These are phyloP conservation scores for Clitoria ternatea DNA, from an alignment of 306 rosid genomes.

Conservation along the genomic window DNA sequence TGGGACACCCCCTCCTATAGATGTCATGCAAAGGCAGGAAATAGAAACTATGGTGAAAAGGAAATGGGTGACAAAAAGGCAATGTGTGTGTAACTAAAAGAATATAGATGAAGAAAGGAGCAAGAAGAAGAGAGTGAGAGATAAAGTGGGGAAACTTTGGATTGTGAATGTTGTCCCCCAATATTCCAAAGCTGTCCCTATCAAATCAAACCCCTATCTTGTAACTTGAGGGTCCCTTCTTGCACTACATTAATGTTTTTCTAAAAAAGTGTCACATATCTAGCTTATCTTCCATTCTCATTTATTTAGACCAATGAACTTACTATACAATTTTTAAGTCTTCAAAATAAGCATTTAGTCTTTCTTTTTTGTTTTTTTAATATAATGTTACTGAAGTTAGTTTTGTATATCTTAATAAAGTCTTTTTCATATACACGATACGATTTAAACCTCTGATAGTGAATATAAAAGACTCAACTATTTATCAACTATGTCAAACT, in stretches of 20 bases:
- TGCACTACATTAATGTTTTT: background rate
- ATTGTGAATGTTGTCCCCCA: slow-evolving; percentile 65
- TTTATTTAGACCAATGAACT: background rate
- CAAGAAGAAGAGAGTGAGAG: slow-evolving; percentile 20
- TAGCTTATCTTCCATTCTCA: slow-evolving; percentile 1
- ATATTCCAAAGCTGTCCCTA: slow-evolving; percentile 74
- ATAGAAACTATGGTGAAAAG: slow-evolving; percentile 36
- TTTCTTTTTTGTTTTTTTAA: too few species aligned
- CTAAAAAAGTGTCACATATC: background rate
- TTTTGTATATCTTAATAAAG: too few species aligned
- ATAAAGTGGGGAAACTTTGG: slow-evolving; percentile 54
- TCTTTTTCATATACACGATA: too few species aligned
- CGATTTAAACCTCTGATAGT: too few species aligned
- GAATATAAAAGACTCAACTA: too few species aligned
- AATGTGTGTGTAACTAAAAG: slow-evolving; percentile 42
- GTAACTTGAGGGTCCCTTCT: slow-evolving; percentile 42
- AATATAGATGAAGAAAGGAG: slow-evolving; percentile 32
- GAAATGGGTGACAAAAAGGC: slow-evolving; percentile 59
- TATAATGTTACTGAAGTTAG: too few species aligned
- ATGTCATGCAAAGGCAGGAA: slow-evolving; percentile 32
- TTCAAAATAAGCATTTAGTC: background rate
- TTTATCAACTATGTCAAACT: too few species aligned
- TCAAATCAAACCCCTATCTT: slow-evolving; percentile 54
- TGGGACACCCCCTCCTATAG: slow-evolving; percentile 7
- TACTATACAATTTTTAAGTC: background rate